A percentile compares a stretch with the other conserved stretches of the same genome.
Evolutionary conservation across 2,329 filamentous ascomycete species (phyloP).

Genomic region (Alternaria gaisen): DNA sequence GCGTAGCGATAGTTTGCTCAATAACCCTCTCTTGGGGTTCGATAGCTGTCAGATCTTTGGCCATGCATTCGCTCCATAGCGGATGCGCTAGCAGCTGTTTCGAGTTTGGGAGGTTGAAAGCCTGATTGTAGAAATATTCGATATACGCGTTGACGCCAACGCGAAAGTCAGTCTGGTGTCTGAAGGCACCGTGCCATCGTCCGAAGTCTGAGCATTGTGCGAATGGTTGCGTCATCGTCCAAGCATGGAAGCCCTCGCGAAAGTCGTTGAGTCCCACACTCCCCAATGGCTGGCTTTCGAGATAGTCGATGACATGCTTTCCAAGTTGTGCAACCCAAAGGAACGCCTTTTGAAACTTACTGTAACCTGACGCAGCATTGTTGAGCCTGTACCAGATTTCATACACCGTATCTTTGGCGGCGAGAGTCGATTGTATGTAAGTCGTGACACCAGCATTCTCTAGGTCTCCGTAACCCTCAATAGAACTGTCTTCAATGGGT

Average conservation of each 20-base stretch:
- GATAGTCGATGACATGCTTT: conserved; percentile 77
- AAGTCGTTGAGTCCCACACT: conserved; percentile 65
- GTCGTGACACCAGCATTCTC: conserved; percentile 62
- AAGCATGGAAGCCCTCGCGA: conserved; percentile 63
- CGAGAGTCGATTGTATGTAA: conserved; percentile 68
- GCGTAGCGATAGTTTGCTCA: conserved; percentile 71
- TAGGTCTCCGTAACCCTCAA: conserved; percentile 71
- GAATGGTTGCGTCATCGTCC: conserved; percentile 66
- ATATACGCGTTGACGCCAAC: conserved; percentile 67
- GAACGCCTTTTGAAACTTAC: conserved; percentile 69
- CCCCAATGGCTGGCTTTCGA: too few species aligned
- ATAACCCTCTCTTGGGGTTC: conserved; percentile 27
- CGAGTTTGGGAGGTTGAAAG: conserved; percentile 58
- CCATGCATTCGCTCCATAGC: conserved; percentile 63
- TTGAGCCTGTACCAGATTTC: conserved; percentile 71
- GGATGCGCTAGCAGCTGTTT: conserved; percentile 49
- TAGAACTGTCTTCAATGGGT: conserved; percentile 66
- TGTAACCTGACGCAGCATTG: conserved; percentile 67
- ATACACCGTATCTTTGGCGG: conserved; percentile 27
- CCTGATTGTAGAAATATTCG: conserved; percentile 72
- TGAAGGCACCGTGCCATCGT: conserved; percentile 62
- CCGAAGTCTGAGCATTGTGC: conserved; percentile 53
- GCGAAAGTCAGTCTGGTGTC: conserved; percentile 67
- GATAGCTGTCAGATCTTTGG: conserved; percentile 12
- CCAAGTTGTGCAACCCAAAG: conserved; percentile 75